These are phyloP conservation scores for Exobasidium rhododendri DNA, from an alignment of 1,284 basidiomycete species.

Conservation along the genomic window DNA sequence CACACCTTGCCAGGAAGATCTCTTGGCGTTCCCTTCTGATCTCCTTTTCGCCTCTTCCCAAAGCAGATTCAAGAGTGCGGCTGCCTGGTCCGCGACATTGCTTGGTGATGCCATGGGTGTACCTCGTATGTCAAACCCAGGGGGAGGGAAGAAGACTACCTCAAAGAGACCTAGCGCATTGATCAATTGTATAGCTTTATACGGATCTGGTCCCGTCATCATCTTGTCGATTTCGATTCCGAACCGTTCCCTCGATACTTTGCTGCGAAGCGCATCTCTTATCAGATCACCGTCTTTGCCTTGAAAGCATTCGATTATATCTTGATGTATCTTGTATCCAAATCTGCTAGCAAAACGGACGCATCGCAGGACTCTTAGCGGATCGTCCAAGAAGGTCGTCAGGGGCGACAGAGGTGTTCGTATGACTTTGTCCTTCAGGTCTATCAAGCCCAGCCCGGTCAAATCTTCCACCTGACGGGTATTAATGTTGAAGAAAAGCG, in stretches of 20 bases:
- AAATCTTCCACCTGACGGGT: conserved; percentile 82
- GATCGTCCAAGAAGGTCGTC: conserved; percentile 91
- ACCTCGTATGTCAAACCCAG: not conserved
- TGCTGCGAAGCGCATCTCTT: conserved; percentile 36
- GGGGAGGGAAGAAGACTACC: conserved; percentile 35
- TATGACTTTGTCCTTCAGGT: conserved; percentile 75
- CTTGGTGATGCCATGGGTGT: not conserved
- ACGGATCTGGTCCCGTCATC: conserved; percentile 46
- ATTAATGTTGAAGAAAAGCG: conserved; percentile 95
- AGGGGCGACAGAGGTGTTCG: conserved; percentile 82
- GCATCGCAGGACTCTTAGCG: conserved; percentile 83
- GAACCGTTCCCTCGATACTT: conserved; percentile 52
- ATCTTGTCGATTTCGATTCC: conserved; percentile 56
- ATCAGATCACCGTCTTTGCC: conserved; percentile 68
- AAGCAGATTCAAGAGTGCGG: conserved; percentile 19
- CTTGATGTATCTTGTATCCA: conserved; percentile 74
- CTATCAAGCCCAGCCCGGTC: conserved; percentile 77
- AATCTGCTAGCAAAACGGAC: conserved; percentile 88
- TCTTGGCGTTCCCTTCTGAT: too few relatives aligned
- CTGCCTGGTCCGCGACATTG: not conserved
- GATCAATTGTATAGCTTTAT: conserved; percentile 37
- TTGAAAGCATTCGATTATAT: conserved; percentile 61
- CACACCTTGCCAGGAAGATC: too few relatives aligned
- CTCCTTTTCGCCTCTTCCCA: conserved; percentile 17
- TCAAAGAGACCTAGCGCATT: conserved; percentile 38